Conservation (phyloP, 2,329 filamentous ascomycete species). For the Davidsoniella australis region DNA sequence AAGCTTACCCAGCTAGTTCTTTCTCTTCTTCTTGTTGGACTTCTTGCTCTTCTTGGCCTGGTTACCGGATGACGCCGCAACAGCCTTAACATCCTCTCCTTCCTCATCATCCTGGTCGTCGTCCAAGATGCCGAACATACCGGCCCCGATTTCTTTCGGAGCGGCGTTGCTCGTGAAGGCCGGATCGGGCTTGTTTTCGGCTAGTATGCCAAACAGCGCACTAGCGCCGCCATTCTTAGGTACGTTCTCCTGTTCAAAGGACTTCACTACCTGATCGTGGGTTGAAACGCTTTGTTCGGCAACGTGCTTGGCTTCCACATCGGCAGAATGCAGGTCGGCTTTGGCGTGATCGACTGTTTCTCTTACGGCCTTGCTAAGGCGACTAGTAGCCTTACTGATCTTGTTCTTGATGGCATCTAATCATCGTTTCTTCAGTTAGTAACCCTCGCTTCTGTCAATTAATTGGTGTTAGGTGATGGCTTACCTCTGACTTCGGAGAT, state of each 20-base stretch:
- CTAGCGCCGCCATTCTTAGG: background rate
- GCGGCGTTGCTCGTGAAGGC: background rate
- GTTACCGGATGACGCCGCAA: background rate
- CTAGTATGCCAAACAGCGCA: constrained; percentile 7
- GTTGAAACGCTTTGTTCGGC: background rate
- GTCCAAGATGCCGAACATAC: constrained; percentile 8
- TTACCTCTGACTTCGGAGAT: constrained; percentile 10
- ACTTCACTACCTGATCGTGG: background rate
- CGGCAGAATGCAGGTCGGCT: constrained; percentile 1
- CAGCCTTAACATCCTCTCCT: background rate
- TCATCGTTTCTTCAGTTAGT: background rate
- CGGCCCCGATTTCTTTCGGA: background rate
- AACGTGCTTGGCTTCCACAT: background rate
- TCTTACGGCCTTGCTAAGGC: constrained; percentile 4
- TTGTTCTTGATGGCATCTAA: constrained; percentile 7
- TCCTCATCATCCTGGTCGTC: background rate
- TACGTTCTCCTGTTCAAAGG: background rate
- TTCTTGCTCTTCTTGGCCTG: constrained; percentile 8
- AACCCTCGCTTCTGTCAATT: too few species aligned
- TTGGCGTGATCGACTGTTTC: constrained; percentile 2
- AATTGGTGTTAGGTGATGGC: background rate
- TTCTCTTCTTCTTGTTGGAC: constrained; percentile 6
- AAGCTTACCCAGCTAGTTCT: constrained; percentile 1
- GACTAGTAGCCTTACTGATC: background rate
- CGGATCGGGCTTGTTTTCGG: background rate